These are phyloP conservation scores for Larix kaempferi DNA, from an alignment of 75 land plant genomes.

Conservation along the genomic window DNA sequence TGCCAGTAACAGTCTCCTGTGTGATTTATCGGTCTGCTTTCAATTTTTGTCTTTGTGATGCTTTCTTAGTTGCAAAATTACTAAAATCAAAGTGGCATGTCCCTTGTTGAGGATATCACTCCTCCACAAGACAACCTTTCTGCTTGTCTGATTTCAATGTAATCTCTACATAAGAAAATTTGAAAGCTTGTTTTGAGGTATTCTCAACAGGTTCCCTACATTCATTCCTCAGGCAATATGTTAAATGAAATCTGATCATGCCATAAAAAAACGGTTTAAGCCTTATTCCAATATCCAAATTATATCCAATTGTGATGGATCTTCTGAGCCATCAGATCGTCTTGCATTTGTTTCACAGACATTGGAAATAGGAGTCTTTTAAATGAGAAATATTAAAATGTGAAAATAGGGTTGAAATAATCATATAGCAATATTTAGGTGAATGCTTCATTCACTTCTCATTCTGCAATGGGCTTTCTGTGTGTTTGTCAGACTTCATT, in stretches of 20 bases:
- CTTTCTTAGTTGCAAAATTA: no score
- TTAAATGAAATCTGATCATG: slow-evolving; percentile 76
- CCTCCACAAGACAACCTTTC: no score
- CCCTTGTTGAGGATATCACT: no score
- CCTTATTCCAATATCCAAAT: slow-evolving; percentile 82
- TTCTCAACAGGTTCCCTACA: not conserved
- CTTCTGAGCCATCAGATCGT: slow-evolving; percentile 61
- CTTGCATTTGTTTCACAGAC: slow-evolving; percentile 36
- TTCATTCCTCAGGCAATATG: slow-evolving; percentile 57
- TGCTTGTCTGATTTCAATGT: no score
- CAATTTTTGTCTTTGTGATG: no score
- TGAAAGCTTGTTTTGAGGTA: no score
- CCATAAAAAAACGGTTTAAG: slow-evolving; percentile 36
- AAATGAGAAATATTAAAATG: not conserved
- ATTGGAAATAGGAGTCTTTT: not conserved
- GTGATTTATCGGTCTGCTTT: no score
- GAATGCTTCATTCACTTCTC: not conserved
- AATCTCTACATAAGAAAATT: no score
- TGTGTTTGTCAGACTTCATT: not conserved
- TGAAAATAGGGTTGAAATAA: not conserved
- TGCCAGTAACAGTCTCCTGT: no score
- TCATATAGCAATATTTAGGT: not conserved
- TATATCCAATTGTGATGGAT: slow-evolving; percentile 93
- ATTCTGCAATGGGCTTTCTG: not conserved
- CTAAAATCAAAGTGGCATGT: no score